phyloP scores from a whole-genome alignment of 148 eudicot species.

The Rhododendron williamsianum region DNA sequence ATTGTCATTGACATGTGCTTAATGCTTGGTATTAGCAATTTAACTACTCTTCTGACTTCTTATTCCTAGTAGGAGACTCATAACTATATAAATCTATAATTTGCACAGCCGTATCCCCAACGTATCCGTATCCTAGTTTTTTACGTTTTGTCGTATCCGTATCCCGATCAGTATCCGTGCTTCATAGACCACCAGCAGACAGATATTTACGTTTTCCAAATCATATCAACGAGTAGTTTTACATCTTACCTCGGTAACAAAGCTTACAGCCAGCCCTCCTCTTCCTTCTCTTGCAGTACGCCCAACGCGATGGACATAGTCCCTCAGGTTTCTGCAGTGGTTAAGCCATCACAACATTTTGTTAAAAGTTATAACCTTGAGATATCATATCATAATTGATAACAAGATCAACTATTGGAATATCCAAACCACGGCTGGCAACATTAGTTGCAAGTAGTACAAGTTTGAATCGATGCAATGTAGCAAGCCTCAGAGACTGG shows the following conservation, averaged over 20 bases:
- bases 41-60: no score
- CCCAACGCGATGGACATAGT: conserved; percentile 94
- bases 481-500: conserved; percentile 73
- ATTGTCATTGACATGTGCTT: no score
- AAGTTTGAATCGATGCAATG: conserved; percentile 78
- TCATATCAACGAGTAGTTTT: background rate
- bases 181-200: background rate
- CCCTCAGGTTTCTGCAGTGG: conserved; percentile 54
- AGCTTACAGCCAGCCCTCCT: conserved; percentile 76
- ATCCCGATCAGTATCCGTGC: no score
- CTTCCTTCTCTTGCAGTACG: conserved; percentile 99
- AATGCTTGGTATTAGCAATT: no score
- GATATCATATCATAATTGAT: conserved; percentile 83
- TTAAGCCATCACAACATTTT: background rate
- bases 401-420: conserved; percentile 93
- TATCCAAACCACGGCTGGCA: conserved; percentile 91
- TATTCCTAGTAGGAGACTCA: no score
- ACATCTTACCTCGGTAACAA: conserved; percentile 59
- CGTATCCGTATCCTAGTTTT: no score
- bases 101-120: no score
- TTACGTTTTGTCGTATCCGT: no score
- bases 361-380: conserved; percentile 54
- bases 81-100: no score
- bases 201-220: background rate
- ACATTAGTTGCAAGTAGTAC: conserved; percentile 77